Percentiles rank a stretch among this genome's conserved stretches.
Conservation (phyloP, 805 yeast genomes). For the Saccharomyces jurei region DNA sequence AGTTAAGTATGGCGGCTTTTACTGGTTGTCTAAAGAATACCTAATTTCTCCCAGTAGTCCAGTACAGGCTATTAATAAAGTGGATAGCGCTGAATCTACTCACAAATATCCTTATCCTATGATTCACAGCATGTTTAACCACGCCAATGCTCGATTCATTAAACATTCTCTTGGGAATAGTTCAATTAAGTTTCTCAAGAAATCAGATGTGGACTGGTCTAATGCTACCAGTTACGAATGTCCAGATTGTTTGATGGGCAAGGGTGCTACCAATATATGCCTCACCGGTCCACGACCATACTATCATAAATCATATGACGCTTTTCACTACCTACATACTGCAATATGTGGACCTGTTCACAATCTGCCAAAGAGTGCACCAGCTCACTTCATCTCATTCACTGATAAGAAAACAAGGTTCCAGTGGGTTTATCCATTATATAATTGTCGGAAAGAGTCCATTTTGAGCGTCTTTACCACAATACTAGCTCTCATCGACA, state of each 20-base stretch:
- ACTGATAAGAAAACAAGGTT: slow-evolving; percentile 9
- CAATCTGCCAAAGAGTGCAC: not conserved
- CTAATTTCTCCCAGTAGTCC: too few relatives aligned
- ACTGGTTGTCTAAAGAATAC: too few relatives aligned
- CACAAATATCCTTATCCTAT: not conserved
- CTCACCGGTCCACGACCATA: slow-evolving; percentile 1
- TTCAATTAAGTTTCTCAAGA: not conserved
- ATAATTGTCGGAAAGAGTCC: too few relatives aligned
- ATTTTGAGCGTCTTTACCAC: too few relatives aligned
- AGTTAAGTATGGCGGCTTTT: too few relatives aligned
- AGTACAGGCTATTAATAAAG: too few relatives aligned
- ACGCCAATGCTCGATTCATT: not conserved
- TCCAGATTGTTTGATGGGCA: slow-evolving; percentile 5
- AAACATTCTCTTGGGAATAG: not conserved
- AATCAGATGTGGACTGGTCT: not conserved
- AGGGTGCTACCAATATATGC: slow-evolving; percentile 4
- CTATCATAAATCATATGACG: slow-evolving; percentile 4
- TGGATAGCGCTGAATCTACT: too few relatives aligned
- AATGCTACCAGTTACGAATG: slow-evolving; percentile 3
- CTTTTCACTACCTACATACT: slow-evolving; percentile 6
- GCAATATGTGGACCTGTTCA: slow-evolving; percentile 1
- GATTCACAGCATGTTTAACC: not conserved
- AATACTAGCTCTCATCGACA: too few relatives aligned
- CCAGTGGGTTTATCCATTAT: slow-evolving; percentile 5
- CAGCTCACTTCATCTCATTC: slow-evolving; percentile 6